phyloP scores from a whole-genome alignment of 495 filamentous ascomycete genomes.

The Barbatosphaeria neglecta region DNA sequence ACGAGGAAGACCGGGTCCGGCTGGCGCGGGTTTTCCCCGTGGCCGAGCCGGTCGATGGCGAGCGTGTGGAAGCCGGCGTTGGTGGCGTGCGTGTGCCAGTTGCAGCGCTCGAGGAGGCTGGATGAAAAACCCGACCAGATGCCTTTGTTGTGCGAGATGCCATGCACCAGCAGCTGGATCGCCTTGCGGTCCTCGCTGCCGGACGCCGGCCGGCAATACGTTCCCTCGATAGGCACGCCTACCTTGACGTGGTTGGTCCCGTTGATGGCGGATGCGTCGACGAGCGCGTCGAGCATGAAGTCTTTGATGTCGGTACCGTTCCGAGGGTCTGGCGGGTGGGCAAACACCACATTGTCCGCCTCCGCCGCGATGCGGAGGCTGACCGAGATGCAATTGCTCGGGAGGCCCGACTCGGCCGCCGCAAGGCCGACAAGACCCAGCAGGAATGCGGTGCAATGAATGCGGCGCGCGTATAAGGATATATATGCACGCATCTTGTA shows the following conservation, averaged over 20 bases:
- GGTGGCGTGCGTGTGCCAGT: conserved; percentile 10
- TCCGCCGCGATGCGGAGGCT: background rate
- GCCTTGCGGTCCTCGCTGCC: background rate
- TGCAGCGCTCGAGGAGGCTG: conserved; percentile 3
- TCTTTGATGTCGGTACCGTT: background rate
- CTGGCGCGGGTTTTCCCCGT: background rate
- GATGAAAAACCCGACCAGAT: conserved; percentile 7
- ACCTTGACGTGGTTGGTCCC: background rate
- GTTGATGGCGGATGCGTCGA: background rate
- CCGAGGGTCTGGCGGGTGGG: background rate
- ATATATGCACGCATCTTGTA: too few relatives aligned
- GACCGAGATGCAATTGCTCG: background rate
- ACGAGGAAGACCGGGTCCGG: conserved; percentile 5
- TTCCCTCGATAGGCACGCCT: background rate
- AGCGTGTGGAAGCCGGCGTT: conserved; percentile 9
- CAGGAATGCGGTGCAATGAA: background rate
- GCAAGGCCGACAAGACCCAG: background rate
- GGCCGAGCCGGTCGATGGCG: conserved; percentile 11
- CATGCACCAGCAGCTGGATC: conserved; percentile 14
- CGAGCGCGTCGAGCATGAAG: background rate
- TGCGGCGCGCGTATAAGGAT: background rate
- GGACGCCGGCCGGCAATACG: background rate
- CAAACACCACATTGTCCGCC: background rate
- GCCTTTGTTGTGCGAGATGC: conserved; percentile 11
- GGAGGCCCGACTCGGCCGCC: background rate